Conservation (phyloP, 2,329 filamentous ascomycete genomes). For the Colletotrichum tamarilloi region DNA sequence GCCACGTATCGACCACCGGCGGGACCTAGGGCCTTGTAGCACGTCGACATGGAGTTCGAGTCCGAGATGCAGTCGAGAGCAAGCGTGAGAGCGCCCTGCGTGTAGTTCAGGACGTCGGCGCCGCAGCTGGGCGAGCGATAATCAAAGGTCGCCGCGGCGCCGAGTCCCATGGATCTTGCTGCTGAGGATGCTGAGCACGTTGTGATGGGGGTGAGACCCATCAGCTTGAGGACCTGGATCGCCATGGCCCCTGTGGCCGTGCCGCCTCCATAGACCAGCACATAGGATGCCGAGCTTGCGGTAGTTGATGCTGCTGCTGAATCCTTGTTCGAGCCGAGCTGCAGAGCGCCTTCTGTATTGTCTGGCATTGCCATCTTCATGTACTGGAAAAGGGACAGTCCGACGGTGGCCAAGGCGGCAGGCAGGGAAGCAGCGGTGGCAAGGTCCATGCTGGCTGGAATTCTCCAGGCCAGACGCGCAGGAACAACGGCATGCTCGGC, state of each 20-base stretch:
- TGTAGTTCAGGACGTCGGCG: neutral
- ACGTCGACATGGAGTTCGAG: constrained; percentile 31
- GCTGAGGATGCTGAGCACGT: neutral
- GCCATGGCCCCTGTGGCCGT: neutral
- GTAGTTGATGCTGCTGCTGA: neutral
- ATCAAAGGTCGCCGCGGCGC: neutral
- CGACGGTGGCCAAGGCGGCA: neutral
- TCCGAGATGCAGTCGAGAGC: constrained; percentile 2
- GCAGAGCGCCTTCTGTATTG: neutral
- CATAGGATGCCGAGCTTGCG: neutral
- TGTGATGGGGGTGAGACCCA: neutral
- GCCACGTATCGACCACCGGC: constrained; percentile 37
- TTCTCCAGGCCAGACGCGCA: constrained; percentile 28
- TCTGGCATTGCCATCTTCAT: neutral
- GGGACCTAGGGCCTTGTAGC: constrained; percentile 35
- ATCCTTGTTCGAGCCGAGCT: neutral
- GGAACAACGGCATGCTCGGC: constrained; percentile 33
- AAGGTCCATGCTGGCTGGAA: constrained; percentile 12
- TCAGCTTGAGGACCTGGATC: constrained; percentile 1
- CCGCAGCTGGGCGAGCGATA: neutral
- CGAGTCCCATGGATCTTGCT: neutral
- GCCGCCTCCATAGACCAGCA: neutral
- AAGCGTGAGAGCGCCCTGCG: neutral
- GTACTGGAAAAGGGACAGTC: neutral
- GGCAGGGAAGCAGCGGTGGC: neutral